Percentiles rank a stretch among this genome's conserved stretches.
Evolutionary conservation across 768 basidiomycete genomes (phyloP).

Genomic region (Strobilomyces dryophilus): DNA sequence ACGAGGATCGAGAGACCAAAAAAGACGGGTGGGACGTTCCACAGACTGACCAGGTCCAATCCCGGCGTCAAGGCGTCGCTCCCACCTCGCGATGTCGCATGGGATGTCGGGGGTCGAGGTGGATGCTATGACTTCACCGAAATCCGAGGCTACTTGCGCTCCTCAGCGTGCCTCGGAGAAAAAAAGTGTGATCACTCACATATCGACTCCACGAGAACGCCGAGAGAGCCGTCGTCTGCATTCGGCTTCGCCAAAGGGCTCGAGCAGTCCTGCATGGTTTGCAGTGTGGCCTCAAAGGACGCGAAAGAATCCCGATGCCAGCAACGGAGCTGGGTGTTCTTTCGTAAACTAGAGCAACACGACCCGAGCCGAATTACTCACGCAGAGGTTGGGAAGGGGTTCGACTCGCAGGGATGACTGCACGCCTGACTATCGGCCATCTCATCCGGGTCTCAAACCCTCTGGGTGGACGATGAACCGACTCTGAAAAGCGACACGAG

Average conservation of each 20-base stretch:
- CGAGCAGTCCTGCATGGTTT: neutral
- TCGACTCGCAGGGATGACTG: too few relatives aligned
- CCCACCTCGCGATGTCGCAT: neutral
- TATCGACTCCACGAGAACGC: neutral
- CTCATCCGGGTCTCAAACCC: too few relatives aligned
- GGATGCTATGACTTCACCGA: neutral
- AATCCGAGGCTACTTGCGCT: neutral
- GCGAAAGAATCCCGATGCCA: neutral
- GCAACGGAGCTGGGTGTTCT: too few relatives aligned
- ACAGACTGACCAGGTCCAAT: conserved; percentile 2
- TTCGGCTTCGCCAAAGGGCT: neutral
- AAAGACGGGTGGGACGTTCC: neutral
- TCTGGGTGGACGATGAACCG: too few relatives aligned
- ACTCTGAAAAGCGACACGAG: neutral
- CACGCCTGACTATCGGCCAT: too few relatives aligned
- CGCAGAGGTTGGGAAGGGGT: too few relatives aligned
- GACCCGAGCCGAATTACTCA: too few relatives aligned
- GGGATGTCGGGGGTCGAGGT: conserved; percentile 6
- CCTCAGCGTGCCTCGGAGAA: neutral
- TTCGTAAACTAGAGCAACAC: too few relatives aligned
- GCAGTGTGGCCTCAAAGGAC: neutral
- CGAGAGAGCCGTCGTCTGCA: neutral
- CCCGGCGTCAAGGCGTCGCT: neutral
- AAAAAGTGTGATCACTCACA: conserved; percentile 6
- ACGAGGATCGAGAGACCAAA: neutral